Evolutionary conservation across 495 filamentous ascomycete species (phyloP).

Genomic region (Bacidia rubella): DNA sequence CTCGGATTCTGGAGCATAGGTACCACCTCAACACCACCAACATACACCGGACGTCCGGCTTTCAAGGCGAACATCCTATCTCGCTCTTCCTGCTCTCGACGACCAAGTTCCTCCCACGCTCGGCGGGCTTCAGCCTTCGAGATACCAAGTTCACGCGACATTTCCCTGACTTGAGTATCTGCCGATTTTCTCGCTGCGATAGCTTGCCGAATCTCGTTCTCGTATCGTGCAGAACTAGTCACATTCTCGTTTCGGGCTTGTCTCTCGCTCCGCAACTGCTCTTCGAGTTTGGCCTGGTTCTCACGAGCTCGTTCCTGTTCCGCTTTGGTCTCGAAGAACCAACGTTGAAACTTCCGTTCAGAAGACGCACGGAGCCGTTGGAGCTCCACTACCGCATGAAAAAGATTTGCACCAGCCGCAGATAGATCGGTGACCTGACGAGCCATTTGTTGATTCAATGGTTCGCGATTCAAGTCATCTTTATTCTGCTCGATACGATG

Average conservation of each 20-base stretch:
- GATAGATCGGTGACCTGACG: constrained; percentile 92
- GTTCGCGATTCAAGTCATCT: constrained; percentile 66
- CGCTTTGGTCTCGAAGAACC: constrained; percentile 89
- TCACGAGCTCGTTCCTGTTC: constrained; percentile 81
- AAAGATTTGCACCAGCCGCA: constrained; percentile 90
- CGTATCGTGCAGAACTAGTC: constrained; percentile 46
- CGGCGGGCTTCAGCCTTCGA: constrained; percentile 91
- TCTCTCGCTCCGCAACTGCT: constrained; percentile 57
- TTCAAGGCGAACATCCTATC: constrained; percentile 75
- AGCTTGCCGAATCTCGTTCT: constrained; percentile 50
- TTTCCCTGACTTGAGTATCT: constrained; percentile 51
- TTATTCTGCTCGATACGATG: constrained; percentile 79
- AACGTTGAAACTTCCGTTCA: constrained; percentile 94
- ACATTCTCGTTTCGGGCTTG: constrained; percentile 51
- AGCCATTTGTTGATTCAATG: constrained; percentile 73
- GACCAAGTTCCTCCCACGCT: constrained; percentile 93
- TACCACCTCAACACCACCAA: constrained; percentile 92
- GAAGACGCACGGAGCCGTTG: constrained; percentile 92
- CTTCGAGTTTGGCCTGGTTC: constrained; percentile 66
- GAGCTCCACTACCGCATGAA: constrained; percentile 93
- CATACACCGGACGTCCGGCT: constrained; percentile 74
- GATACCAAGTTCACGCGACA: constrained; percentile 82
- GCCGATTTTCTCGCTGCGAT: constrained; percentile 28
- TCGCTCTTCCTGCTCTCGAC: constrained; percentile 89
- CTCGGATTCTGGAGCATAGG: constrained; percentile 52